A percentile compares a stretch with the other conserved stretches of the same genome.
These are phyloP conservation scores for Phoma sp. DNA, from an alignment of 2,329 filamentous ascomycete genomes.

Conservation along the genomic window DNA sequence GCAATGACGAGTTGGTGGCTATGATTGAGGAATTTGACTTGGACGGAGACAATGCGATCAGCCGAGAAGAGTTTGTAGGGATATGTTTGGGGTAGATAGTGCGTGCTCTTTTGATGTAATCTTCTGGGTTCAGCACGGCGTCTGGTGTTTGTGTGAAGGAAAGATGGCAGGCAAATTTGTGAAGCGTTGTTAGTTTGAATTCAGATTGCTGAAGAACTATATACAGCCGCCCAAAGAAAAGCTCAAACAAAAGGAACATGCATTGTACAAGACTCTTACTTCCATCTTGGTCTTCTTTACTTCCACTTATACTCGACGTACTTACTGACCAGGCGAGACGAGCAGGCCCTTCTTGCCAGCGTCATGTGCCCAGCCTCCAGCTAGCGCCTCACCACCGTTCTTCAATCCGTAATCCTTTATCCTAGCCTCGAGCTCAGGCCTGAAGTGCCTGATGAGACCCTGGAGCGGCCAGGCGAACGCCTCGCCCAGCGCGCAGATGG, in stretches of 20 bases:
- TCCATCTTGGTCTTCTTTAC: slow-evolving; percentile 7
- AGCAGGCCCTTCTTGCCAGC: slow-evolving; percentile 79
- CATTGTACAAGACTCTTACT: slow-evolving; percentile 36
- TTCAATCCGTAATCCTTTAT: slow-evolving; percentile 80
- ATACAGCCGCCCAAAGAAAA: slow-evolving; percentile 39
- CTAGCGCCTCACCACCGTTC: slow-evolving; percentile 75
- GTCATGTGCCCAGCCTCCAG: slow-evolving; percentile 85
- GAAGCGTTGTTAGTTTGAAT: slow-evolving; percentile 21
- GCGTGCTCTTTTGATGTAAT: background rate
- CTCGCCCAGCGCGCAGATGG: slow-evolving; percentile 96
- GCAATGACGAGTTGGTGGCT: slow-evolving; percentile 87
- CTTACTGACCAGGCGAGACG: slow-evolving; percentile 83
- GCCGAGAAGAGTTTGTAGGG: slow-evolving; percentile 68
- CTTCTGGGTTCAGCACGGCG: slow-evolving; percentile 6
- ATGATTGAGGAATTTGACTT: slow-evolving; percentile 99
- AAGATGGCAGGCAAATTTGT: background rate
- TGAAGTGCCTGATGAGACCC: slow-evolving; percentile 97
- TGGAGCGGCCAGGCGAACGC: slow-evolving; percentile 99
- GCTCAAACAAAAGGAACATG: slow-evolving; percentile 38
- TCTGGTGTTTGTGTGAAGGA: slow-evolving; percentile 1
- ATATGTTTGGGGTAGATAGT: slow-evolving; percentile 61
- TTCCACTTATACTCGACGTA: background rate
- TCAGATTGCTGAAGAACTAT: slow-evolving; percentile 43
- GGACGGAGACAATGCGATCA: slow-evolving; percentile 82
- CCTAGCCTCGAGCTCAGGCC: slow-evolving; percentile 90